These are phyloP conservation scores for Pichia phayaonensis DNA, from an alignment of 805 yeast species.

Conservation along the genomic window DNA sequence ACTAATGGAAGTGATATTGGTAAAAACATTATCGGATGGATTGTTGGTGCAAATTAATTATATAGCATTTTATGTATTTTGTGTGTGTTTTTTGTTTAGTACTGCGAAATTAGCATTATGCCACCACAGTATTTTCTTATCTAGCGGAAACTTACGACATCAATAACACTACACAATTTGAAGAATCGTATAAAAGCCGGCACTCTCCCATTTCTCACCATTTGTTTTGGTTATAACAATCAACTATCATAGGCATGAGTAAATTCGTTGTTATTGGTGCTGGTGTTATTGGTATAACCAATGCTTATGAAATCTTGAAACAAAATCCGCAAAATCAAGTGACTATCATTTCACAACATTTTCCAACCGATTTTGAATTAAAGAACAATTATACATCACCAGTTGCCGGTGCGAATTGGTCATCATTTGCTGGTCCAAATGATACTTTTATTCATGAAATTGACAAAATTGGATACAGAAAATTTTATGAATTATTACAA, in stretches of 20 bases:
- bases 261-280: constrained; percentile 27
- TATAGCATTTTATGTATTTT: no score
- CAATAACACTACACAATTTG: no score
- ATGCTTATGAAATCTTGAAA: constrained; percentile 36
- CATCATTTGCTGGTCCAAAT: constrained; percentile 45
- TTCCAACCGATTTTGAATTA: constrained; percentile 50
- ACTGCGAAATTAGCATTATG: no score
- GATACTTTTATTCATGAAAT: constrained; percentile 23
- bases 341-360: constrained; percentile 34
- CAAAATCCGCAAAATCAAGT: constrained; percentile 32
- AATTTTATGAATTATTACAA: constrained; percentile 38
- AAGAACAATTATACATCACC: constrained; percentile 49
- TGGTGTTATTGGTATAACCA: constrained; percentile 48
- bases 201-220: neutral
- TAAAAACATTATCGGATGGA: constrained; percentile 29
- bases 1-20: constrained; percentile 23
- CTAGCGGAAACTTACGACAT: no score
- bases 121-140: no score
- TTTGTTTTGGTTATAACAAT: no score
- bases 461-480: constrained; percentile 43
- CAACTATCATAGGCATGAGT: constrained; percentile 9
- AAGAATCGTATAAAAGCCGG: no score
- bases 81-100: no score
- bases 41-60: constrained; percentile 25
- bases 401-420: constrained; percentile 69